Conservation (phyloP, 768 basidiomycete genomes). For the Cystobasidium ongulense region DNA sequence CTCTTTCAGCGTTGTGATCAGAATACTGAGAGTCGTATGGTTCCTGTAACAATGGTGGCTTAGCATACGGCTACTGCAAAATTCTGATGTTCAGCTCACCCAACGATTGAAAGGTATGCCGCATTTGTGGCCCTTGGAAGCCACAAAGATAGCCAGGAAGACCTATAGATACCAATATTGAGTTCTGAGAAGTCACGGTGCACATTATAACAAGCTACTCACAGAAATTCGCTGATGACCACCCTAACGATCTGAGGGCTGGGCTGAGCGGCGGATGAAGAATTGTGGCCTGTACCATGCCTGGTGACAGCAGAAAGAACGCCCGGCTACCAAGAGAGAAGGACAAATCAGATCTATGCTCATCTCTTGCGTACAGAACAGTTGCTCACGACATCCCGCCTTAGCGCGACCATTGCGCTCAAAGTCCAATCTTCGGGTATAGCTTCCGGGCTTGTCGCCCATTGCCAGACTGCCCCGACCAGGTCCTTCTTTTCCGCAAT, state of each 20-base stretch:
- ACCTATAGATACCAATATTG: not conserved
- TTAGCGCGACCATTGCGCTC: not conserved
- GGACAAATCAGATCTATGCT: not conserved
- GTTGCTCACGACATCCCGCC: not conserved
- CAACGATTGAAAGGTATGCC: not conserved
- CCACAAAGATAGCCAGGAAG: not conserved
- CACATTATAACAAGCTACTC: not conserved
- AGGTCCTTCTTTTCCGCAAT: not conserved
- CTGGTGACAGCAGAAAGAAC: not conserved
- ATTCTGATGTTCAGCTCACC: not conserved
- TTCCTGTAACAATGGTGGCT: not conserved
- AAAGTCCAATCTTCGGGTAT: not conserved
- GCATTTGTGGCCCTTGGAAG: not conserved
- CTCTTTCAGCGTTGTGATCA: not conserved
- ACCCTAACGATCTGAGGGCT: conserved; percentile 1
- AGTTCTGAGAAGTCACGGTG: not conserved
- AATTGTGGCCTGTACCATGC: not conserved
- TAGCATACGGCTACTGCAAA: not conserved
- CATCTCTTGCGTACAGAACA: not conserved
- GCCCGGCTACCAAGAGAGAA: not conserved
- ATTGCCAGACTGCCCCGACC: not conserved
- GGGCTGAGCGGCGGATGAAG: not conserved
- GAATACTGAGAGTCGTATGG: conserved; percentile 4
- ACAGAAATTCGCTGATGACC: conserved; percentile 11
- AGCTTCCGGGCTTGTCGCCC: not conserved